Conservation (phyloP, 1,139 yeast species). For the Suhomyces choctaworum region DNA sequence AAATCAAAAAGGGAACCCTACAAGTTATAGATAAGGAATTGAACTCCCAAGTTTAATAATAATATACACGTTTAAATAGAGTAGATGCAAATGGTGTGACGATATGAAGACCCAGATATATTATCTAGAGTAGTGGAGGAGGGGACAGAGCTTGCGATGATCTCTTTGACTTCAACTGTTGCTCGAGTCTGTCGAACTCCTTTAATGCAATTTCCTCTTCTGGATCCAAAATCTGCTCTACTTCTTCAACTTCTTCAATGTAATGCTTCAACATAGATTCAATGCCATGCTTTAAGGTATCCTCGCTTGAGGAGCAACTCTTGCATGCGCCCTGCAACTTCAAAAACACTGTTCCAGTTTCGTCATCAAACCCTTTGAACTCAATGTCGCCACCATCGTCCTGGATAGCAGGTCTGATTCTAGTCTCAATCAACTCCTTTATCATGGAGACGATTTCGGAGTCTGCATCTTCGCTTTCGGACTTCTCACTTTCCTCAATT, state of each 20-base stretch:
- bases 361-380: conserved; percentile 68
- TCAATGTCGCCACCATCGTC: conserved; percentile 86
- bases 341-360: conserved; percentile 67
- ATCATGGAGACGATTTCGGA: conserved; percentile 57
- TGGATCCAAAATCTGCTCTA: conserved; percentile 60
- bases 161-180: conserved; percentile 28
- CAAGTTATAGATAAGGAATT: conserved; percentile 10
- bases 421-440: conserved; percentile 58
- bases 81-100: conserved; percentile 4
- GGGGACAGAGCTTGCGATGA: conserved; percentile 19
- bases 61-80: conserved; percentile 10
- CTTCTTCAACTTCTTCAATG: conserved; percentile 77
- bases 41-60: conserved; percentile 1
- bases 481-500: conserved; percentile 37
- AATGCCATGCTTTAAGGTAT: conserved; percentile 77
- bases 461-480: conserved; percentile 47
- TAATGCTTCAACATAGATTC: conserved; percentile 84
- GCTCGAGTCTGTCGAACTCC: conserved; percentile 71
- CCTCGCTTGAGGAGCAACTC: conserved; percentile 73
- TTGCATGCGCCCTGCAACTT: conserved; percentile 84
- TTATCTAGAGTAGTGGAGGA: conserved; percentile 33
- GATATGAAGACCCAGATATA: not conserved
- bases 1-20: conserved; percentile 22
- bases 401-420: conserved; percentile 65
- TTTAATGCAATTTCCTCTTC: conserved; percentile 55